phyloP scores from a whole-genome alignment of 2,329 filamentous ascomycete genomes.

The Pseudogymnoascus sp. region DNA sequence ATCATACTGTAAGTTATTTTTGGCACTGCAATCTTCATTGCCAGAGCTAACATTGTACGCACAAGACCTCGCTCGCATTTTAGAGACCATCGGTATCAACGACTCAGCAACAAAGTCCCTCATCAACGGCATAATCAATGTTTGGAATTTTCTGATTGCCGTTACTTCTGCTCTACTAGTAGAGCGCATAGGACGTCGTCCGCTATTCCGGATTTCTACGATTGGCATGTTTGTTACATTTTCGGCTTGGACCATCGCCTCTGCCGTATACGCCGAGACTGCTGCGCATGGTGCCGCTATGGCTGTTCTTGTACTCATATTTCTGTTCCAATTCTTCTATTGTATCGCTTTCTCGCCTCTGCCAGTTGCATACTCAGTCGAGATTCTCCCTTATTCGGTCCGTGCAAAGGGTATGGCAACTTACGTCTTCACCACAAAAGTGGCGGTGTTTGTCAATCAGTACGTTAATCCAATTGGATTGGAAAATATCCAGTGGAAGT shows the following conservation, averaged over 20 bases:
- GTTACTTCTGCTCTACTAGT: conserved; percentile 38
- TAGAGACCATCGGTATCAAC: conserved; percentile 20
- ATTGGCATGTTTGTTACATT: conserved; percentile 28
- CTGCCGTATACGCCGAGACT: conserved; percentile 27
- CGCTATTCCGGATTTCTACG: conserved; percentile 12
- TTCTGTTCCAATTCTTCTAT: conserved; percentile 42
- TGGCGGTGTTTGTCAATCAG: conserved; percentile 27
- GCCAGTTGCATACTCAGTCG: conserved; percentile 35
- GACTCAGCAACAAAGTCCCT: conserved; percentile 17
- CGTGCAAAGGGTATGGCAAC: conserved; percentile 32
- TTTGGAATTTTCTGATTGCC: conserved; percentile 31
- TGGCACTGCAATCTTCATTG: background rate
- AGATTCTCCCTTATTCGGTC: conserved; percentile 33
- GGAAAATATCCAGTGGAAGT: conserved; percentile 29
- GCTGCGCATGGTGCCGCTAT: conserved; percentile 22
- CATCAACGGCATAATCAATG: conserved; percentile 22
- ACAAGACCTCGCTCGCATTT: conserved; percentile 21
- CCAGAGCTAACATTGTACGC: background rate
- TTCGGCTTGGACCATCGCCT: conserved; percentile 29
- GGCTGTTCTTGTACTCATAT: conserved; percentile 36
- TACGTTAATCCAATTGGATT: conserved; percentile 30
- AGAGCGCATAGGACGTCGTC: conserved; percentile 30
- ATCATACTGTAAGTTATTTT: background rate
- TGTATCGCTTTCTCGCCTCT: conserved; percentile 39
- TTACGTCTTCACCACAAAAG: conserved; percentile 32